Base-by-base conservation (phyloP, 2,329 filamentous ascomycete genomes). In the Arachnopeziza araneosa region DNA sequence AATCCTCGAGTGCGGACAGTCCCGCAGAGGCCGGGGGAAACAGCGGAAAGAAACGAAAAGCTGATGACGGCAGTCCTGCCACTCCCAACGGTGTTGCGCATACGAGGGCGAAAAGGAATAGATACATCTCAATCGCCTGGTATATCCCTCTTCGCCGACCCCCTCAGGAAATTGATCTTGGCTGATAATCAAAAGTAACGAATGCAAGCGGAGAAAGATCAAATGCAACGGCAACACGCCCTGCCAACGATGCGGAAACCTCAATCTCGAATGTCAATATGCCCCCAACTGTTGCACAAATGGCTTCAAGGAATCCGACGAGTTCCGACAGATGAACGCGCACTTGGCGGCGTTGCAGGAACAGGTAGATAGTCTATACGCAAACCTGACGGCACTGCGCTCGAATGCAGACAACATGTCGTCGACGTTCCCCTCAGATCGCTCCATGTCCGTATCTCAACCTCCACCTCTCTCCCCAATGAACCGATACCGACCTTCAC, bases 241-340 rank as follows among this genome's bases (percentile, higher is more conserved):
- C 1, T 90, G 87, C 65, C 81, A 85, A 61, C 79, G 87, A 59
- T 90, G 87, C 68, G 83, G 85, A 67, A 86, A 87, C 66, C 84
- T 89, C 72, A 85, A 84, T 66, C 78, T 88, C 21, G 74, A 81
- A 63, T 89, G 86, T 69, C 76, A 87, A 52, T 89, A 89, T 74
- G 80, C 85, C 6, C 81, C 84, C 17, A 87, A 87, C 69, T 87
- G 85, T 72, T 87, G 84, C 71, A 77, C 83, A 63, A 93, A 85
- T 77, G 91, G 84, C 74, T 92, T 96, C 80, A 95, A 93, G 74
- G 93, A 97, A 69, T 92, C 91, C 53, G 90, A 96, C 10, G 93
- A 97, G 73, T 97, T 92, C 79, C 90, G 86, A 70, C 83, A 86
- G 48, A 91, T 97, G 86, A 84, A 85, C 58, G 79, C 82, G 36